Evolutionary conservation across 441 rosid species (phyloP).

Genomic region (Isatis lusitanica): DNA sequence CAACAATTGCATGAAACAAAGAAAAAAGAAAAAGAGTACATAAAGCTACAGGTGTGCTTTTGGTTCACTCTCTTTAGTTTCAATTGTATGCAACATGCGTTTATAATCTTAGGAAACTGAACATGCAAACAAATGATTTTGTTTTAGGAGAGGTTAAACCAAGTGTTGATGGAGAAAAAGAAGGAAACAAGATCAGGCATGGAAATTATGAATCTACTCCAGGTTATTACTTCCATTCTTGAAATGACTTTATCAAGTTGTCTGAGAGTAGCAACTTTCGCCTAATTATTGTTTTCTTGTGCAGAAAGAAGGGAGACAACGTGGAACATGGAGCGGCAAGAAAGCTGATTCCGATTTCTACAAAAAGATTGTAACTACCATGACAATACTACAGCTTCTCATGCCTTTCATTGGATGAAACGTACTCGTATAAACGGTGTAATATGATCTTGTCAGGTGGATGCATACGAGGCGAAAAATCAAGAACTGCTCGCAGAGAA

Average conservation of each 20-base stretch:
- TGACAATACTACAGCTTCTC: conserved; percentile 18
- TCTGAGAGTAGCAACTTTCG: background rate
- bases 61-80: background rate
- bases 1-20: conserved; percentile 96
- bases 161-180: conserved; percentile 97
- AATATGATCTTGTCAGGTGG: conserved; percentile 58
- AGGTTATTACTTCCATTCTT: conserved; percentile 47
- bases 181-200: conserved; percentile 97
- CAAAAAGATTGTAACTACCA: conserved; percentile 73
- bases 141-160: conserved; percentile 84
- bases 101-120: background rate
- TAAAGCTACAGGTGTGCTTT: conserved; percentile 81
- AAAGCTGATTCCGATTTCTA: conserved; percentile 91
- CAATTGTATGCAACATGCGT: background rate
- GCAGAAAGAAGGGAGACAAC: conserved; percentile 97
- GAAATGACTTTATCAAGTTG: background rate
- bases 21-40: conserved; percentile 95
- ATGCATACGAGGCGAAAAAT: conserved; percentile 92
- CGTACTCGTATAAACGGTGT: conserved; percentile 6
- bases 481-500: conserved; percentile 92
- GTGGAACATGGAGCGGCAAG: conserved; percentile 98
- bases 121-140: background rate
- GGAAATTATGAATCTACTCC: conserved; percentile 97
- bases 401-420: background rate
- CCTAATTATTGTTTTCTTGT: conserved; percentile 1